Evolutionary conservation across 1,284 basidiomycete genomes (phyloP), one percentile per base, ranked within the genome.

Genomic region (Pascua sp.): DNA sequence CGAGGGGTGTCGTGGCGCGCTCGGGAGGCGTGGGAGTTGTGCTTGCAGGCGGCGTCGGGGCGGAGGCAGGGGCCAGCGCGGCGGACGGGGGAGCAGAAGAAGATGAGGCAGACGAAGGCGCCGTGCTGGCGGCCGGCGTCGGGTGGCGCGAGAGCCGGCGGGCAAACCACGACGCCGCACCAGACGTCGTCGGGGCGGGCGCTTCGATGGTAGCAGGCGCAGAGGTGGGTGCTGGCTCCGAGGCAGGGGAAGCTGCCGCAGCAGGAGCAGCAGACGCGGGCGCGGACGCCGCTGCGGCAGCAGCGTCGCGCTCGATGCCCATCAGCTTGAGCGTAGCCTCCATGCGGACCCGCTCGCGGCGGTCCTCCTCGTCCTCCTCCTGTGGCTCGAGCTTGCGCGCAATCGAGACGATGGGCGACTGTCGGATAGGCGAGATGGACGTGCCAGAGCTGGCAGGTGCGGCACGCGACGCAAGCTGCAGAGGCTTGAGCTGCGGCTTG

Each of bases 281-380:
- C 11, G 53, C 60, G 1, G 57, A 57, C 12, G 52, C 47, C 12
- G 52, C 47, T 32, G 60, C 50, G 16, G 57, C 67, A 15, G 61
- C 37, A 15, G 36, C 16, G 47, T 51, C 13, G 18, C 59, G 42
- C 51, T 90, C 85, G 56, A 93, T 89, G 10, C 91, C 91, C 89
- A 93, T 91, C 38, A 94, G 80, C 75, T 91, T 91, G 86, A 94
- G 88, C 11, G 89, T 89, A 11, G 91, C 90, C 67, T 89, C 82
- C 57, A 93, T 79, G 13, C 90, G 84, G 73, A 92, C 90, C 56
- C 91, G 81, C 74, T 93, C 91, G 58, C 82, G 82, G 48, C 84
- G 81, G 67, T 95, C 91, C 57, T 94, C 89, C 51, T 94, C 91
- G 67, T 92, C 91, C 75, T 95, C 91, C 43, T 83, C 80, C 82